phyloP scores from a whole-genome alignment of 345 rosid genomes.

The Populus simonii region DNA sequence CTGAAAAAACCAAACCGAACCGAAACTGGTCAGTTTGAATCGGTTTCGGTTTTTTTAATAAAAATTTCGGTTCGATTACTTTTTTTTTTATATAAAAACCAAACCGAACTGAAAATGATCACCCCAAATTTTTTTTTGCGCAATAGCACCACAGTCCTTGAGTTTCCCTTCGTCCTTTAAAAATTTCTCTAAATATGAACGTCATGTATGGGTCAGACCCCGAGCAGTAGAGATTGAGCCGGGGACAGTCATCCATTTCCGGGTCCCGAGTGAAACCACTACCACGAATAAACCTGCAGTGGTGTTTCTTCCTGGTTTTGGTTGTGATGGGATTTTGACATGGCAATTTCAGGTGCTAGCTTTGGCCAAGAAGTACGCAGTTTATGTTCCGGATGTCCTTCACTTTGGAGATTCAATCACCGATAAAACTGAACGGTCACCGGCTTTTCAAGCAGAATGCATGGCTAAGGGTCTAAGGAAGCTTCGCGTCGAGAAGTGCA shows the following conservation, averaged over 20 bases:
- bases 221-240: conserved; percentile 8
- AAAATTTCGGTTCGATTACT: too few species aligned
- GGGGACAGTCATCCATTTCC: conserved; percentile 12
- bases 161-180: too few species aligned
- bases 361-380: conserved; percentile 27
- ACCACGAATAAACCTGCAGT: conserved; percentile 1
- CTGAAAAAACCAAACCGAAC: too few species aligned
- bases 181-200: too few species aligned
- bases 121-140: too few species aligned
- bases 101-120: too few species aligned
- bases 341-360: conserved; percentile 45
- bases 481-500: conserved; percentile 42
- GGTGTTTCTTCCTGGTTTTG: conserved; percentile 44
- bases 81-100: too few species aligned
- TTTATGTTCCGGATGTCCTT: conserved; percentile 47
- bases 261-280: conserved; percentile 18
- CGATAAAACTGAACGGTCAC: conserved; percentile 18
- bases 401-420: conserved; percentile 51
- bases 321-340: conserved; percentile 29
- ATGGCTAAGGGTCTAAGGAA: conserved; percentile 31
- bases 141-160: too few species aligned
- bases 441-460: conserved; percentile 46
- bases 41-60: too few species aligned
- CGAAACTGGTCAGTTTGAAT: too few species aligned
- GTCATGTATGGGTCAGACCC: too few species aligned